Evolutionary conservation across 176 grass and related monocot species (phyloP), one percentile per base, ranked within the genome.

Genomic region (Pontederia paniculata): DNA sequence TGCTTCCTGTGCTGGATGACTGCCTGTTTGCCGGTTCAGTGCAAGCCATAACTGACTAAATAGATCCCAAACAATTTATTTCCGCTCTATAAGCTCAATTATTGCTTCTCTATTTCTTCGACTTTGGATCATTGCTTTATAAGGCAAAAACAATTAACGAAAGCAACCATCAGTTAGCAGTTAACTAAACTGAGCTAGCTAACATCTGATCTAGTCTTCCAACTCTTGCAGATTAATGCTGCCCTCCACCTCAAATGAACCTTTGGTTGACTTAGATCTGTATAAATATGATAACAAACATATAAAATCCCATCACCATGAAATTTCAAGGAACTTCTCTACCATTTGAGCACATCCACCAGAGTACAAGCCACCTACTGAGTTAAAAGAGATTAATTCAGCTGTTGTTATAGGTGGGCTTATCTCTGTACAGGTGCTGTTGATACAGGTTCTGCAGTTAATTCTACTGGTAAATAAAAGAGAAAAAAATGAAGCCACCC

Each of bases 221-320:
- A n/a, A n/a, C n/a, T n/a, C n/a, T n/a, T n/a, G n/a, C n/a, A n/a
- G n/a, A n/a, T n/a, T n/a, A n/a, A n/a, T n/a, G n/a, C n/a, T 69
- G 90, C 89, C 43, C 90, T 81, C 90, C 90, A 96, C 76, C 90
- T 80, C 73, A 89, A 78, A 85, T 96, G 85, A 81, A 96, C 85
- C 75, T 96, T 96, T 64, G 90, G 89, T 70, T 96, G 90, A 79
- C 90, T 96, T 64, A 96, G 85, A 68, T 96, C 85, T 57, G 90
- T 96, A 69, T 74, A 96, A 72, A 96, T 96, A 83, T 96, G 90
- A 22, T 96, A 85, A 22, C 90, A 85, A 50, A 96, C 90, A 83
- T 96, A 96, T 76, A 96, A 83, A 73, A 96, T 89, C 60, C 89
- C 90, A 76, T 89, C 90, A 52, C 90, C 90, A 60, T 96, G 82